Evolutionary conservation across 176 grass and related monocot species (phyloP).

Genomic region (Oryza rufipogon): DNA sequence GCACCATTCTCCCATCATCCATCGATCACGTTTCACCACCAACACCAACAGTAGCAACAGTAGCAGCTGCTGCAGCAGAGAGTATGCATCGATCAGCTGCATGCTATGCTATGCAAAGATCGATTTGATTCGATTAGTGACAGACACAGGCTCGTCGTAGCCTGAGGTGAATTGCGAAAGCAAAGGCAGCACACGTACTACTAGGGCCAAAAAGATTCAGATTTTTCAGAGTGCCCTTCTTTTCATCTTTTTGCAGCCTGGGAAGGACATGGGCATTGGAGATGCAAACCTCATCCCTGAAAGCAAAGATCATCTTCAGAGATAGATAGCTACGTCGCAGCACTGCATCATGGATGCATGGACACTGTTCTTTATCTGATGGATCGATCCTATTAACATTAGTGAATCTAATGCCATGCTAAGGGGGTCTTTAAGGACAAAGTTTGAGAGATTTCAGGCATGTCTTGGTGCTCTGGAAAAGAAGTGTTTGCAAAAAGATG

Average conservation of each 20-base stretch:
- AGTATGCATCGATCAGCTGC: background rate
- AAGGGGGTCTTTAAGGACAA: background rate
- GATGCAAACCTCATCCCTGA: background rate
- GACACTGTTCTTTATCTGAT: background rate
- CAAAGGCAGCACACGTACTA: background rate
- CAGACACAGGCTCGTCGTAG: background rate
- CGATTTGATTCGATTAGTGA: background rate
- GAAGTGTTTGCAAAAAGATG: background rate
- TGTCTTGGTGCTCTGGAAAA: background rate
- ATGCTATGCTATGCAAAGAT: background rate
- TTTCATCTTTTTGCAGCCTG: background rate
- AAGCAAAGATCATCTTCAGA: constrained; percentile 8
- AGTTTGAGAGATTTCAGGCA: background rate
- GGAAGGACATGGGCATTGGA: background rate
- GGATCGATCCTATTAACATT: background rate
- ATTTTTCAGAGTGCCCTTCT: background rate
- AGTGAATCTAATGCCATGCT: background rate
- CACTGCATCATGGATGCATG: background rate
- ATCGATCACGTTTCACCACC: background rate
- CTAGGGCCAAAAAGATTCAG: background rate
- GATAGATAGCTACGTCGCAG: background rate
- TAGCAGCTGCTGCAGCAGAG: background rate
- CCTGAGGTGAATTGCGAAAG: background rate
- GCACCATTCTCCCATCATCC: background rate
- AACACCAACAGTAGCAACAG: background rate